Evolutionary conservation across 2,329 filamentous ascomycete species (phyloP).

Genomic region (Penicillium sp.): DNA sequence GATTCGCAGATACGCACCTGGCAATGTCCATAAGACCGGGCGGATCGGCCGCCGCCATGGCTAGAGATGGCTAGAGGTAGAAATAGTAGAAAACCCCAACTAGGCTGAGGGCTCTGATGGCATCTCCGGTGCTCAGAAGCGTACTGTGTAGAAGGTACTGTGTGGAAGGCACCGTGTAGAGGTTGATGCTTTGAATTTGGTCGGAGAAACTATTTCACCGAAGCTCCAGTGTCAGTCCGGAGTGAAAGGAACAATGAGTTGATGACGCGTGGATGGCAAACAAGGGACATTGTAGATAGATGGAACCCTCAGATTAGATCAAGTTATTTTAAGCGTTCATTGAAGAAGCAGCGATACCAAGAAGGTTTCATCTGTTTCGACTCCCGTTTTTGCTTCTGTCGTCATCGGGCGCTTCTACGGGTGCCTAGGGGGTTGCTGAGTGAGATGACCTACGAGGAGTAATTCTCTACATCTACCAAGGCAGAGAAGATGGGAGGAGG

Average conservation of each 20-base stretch:
- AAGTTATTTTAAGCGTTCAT: slow-evolving; percentile 51
- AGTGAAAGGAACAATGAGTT: neutral
- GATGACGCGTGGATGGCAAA: slow-evolving; percentile 1
- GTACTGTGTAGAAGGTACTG: no score
- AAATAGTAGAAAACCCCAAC: slow-evolving; percentile 1
- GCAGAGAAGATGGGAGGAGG: no score
- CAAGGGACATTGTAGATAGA: slow-evolving; percentile 1
- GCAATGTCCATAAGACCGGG: slow-evolving; percentile 45
- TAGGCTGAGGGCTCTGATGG: neutral
- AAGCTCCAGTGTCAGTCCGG: slow-evolving; percentile 6
- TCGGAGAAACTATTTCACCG: slow-evolving; percentile 23
- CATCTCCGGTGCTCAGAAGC: neutral
- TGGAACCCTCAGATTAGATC: slow-evolving; percentile 57
- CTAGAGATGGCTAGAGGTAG: slow-evolving; percentile 10
- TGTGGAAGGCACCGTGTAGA: neutral
- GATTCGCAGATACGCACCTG: slow-evolving; percentile 26
- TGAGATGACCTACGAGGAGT: neutral
- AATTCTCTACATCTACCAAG: neutral
- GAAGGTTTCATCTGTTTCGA: slow-evolving; percentile 30
- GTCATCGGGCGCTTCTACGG: slow-evolving; percentile 31
- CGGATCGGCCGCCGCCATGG: slow-evolving; percentile 41
- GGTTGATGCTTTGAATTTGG: slow-evolving; percentile 18
- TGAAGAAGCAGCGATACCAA: slow-evolving; percentile 34
- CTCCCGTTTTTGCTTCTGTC: slow-evolving; percentile 25
- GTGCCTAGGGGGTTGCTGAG: neutral